A percentile compares a stretch with the other conserved stretches of the same genome.
These are phyloP conservation scores for Chlorella sorokiniana DNA, from an alignment of 139 green algal genomes.

Conservation along the genomic window DNA sequence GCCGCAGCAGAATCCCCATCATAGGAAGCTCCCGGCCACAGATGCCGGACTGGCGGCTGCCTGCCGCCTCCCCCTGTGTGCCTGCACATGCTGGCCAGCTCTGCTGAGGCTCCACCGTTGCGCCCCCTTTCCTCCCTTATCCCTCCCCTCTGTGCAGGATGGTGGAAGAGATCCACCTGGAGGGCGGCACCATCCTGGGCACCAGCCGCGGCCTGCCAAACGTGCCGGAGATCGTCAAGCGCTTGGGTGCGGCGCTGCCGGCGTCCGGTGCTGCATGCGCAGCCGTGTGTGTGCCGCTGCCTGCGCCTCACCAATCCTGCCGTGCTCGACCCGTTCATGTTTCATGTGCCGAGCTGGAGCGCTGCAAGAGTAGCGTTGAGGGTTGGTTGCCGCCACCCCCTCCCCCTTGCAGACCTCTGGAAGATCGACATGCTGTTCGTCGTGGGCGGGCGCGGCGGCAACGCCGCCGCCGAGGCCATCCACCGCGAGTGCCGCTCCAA, in stretches of 20 bases:
- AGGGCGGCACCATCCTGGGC: constrained; percentile 96
- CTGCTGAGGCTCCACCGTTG: background rate
- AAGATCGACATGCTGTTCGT: constrained; percentile 97
- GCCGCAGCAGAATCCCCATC: too few species aligned
- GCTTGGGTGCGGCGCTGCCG: background rate
- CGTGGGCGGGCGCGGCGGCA: constrained; percentile 90
- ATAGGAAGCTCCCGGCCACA: too few species aligned
- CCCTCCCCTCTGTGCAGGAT: background rate
- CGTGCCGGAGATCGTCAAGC: constrained; percentile 63
- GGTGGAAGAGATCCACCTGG: constrained; percentile 94
- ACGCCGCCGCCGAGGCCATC: constrained; percentile 81
- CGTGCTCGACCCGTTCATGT: background rate
- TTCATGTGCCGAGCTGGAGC: background rate
- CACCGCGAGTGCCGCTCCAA: constrained; percentile 40
- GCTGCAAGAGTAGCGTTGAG: too few species aligned
- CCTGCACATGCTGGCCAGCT: too few species aligned
- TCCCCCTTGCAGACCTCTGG: constrained; percentile 81
- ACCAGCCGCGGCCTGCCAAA: constrained; percentile 77
- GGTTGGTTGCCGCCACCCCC: background rate
- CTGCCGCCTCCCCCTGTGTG: too few species aligned
- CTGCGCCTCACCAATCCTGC: background rate
- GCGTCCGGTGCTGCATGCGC: background rate
- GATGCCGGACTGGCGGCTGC: too few species aligned
- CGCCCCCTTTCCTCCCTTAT: background rate
- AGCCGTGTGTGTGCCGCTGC: background rate